Evolutionary conservation across 2,329 filamentous ascomycete genomes (phyloP).

Genomic region (Paraphoma chrysanthemicola): DNA sequence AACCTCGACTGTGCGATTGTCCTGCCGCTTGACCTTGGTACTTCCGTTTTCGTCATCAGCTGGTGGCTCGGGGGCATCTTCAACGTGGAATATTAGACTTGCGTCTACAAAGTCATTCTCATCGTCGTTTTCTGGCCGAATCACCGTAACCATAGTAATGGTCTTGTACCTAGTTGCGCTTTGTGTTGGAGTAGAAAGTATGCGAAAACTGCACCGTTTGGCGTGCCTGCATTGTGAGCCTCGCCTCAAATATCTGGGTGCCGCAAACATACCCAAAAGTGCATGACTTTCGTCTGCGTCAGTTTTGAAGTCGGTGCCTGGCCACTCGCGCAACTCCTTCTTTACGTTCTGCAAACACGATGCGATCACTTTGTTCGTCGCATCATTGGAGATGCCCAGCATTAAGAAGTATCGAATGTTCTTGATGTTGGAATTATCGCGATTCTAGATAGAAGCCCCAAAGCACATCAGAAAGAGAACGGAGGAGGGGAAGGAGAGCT

Average conservation of each 20-base stretch:
- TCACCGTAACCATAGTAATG: constrained; percentile 18
- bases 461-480: constrained; percentile 12
- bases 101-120: constrained; percentile 20
- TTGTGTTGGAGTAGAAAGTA: constrained; percentile 32
- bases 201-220: constrained; percentile 27
- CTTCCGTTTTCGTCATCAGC: background rate
- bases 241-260: background rate
- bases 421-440: constrained; percentile 8
- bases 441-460: constrained; percentile 20
- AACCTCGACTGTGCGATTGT: background rate
- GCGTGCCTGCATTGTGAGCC: constrained; percentile 3
- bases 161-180: constrained; percentile 19
- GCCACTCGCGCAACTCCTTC: constrained; percentile 18
- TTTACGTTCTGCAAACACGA: constrained; percentile 9
- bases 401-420: constrained; percentile 24
- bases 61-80: constrained; percentile 3
- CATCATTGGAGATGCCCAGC: constrained; percentile 22
- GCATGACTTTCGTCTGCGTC: constrained; percentile 20
- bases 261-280: constrained; percentile 16
- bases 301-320: constrained; percentile 18
- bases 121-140: constrained; percentile 16
- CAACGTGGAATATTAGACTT: constrained; percentile 19
- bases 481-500: constrained; percentile 7
- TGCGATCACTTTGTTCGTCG: constrained; percentile 23
- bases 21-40: background rate